Evolutionary conservation across 2,329 filamentous ascomycete species (phyloP), one percentile per base, ranked within the genome.

Genomic region (Fusarium udum): DNA sequence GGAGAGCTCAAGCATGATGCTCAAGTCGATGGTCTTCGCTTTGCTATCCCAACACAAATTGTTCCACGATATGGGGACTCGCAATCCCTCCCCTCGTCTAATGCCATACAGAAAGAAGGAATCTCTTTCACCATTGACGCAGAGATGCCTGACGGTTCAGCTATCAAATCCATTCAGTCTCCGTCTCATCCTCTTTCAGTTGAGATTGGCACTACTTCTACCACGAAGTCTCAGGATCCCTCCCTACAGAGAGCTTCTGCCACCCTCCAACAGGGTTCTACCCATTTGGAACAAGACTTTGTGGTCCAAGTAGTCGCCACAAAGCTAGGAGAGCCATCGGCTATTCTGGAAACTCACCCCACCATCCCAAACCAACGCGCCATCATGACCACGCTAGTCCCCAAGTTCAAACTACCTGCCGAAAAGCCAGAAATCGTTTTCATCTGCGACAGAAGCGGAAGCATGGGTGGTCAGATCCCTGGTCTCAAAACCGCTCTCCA

Each of bases 1-100:
- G 90, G 90, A 6, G 92, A 94, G 78, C 84, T 94, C 61, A 93
- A 93, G 81, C 90, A 93, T 73, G 92, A 94, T 77, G 87, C 90
- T 48, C 89, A 91, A 69, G 84, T 88, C 7, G 90, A 94, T 76
- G 91, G 91, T 11, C 84, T 92, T 32, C 87, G 91, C 12, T 92
- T 92, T 77, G 93, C 89, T 9, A 88, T 95, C 9, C 92, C 92
- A 0, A 92, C 88, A 2, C 82, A 80, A 53, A 91, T 95, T 62
- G 90, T 89, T 1, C 92, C 92, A 4, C 86, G 92, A 26, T 94
- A 93, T 79, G 90, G 90, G 15, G 22, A 45, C 1, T 48, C 62
- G 1, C 22, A 67, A 9, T 73, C 69, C 24, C 45, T 78, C 3
- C 37, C 22, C 2, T 14, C 31, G 1, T 51, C 69, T 10, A 69